Conservation (phyloP, 345 rosid species). For the Syzygium grande region DNA sequence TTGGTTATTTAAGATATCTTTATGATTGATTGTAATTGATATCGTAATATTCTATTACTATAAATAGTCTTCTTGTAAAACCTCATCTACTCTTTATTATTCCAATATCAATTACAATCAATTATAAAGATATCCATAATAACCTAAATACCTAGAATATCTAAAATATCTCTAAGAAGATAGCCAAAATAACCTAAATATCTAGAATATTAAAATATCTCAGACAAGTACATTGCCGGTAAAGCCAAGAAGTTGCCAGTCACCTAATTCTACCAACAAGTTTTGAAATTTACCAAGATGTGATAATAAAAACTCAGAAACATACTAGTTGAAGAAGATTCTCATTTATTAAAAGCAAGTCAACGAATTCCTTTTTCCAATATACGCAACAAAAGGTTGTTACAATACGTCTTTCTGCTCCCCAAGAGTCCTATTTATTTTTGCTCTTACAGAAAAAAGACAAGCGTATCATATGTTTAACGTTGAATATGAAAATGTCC, state of each 20-base stretch:
- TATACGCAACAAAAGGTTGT: too few relatives aligned
- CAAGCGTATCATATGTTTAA: neutral
- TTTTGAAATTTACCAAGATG: neutral
- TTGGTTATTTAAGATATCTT: too few relatives aligned
- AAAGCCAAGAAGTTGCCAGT: neutral
- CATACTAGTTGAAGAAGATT: neutral
- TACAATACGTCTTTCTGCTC: neutral
- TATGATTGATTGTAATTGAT: too few relatives aligned
- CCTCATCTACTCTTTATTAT: too few relatives aligned
- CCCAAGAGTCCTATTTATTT: neutral
- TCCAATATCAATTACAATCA: too few relatives aligned
- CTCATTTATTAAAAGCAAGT: neutral
- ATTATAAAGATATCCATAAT: too few relatives aligned
- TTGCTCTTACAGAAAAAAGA: neutral
- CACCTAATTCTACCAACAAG: neutral
- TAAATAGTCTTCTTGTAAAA: too few relatives aligned
- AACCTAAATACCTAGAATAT: too few relatives aligned
- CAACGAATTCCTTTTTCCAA: neutral
- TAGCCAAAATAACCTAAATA: too few relatives aligned
- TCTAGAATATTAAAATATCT: too few relatives aligned
- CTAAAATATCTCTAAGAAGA: too few relatives aligned
- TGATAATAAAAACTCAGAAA: neutral
- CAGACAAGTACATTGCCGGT: neutral
- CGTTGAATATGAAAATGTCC: neutral
- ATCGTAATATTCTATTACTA: too few relatives aligned